phyloP scores from a whole-genome alignment of 441 rosid genomes.

The Erysimum cheiri region DNA sequence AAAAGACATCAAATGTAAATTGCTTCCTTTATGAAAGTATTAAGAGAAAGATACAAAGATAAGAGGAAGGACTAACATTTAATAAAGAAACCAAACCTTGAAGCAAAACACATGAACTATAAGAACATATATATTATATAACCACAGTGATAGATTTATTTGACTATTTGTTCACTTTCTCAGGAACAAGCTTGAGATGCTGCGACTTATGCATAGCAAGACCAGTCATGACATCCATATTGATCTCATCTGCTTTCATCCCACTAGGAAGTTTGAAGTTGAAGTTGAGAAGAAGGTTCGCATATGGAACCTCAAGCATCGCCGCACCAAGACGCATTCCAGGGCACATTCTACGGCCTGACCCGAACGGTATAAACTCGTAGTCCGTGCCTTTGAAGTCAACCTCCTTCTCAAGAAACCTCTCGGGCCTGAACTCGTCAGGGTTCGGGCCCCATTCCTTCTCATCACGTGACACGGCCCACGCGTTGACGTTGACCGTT shows the following conservation, averaged over 20 bases:
- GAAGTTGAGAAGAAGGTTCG: slow-evolving; percentile 43
- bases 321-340: slow-evolving; percentile 45
- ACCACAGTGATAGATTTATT: slow-evolving; percentile 7
- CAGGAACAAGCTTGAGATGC: slow-evolving; percentile 43
- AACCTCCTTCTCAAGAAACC: slow-evolving; percentile 44
- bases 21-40: too few relatives aligned
- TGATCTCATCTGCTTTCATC: slow-evolving; percentile 38
- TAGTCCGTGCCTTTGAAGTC: slow-evolving; percentile 47
- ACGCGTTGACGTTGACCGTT: slow-evolving; percentile 46
- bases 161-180: slow-evolving; percentile 18
- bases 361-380: slow-evolving; percentile 49
- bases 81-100: too few relatives aligned
- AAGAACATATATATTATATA: neutral
- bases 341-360: slow-evolving; percentile 49
- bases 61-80: too few relatives aligned
- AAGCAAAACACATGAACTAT: too few relatives aligned
- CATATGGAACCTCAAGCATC: slow-evolving; percentile 44
- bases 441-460: slow-evolving; percentile 44
- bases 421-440: slow-evolving; percentile 45
- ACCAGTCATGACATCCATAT: slow-evolving; percentile 48
- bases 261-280: slow-evolving; percentile 40
- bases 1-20: too few relatives aligned
- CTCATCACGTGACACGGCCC: slow-evolving; percentile 46
- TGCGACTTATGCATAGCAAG: slow-evolving; percentile 50
- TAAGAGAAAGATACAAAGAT: too few relatives aligned